Evolutionary conservation across 306 rosid species (phyloP).

Genomic region (Trifolium fragiferum): DNA sequence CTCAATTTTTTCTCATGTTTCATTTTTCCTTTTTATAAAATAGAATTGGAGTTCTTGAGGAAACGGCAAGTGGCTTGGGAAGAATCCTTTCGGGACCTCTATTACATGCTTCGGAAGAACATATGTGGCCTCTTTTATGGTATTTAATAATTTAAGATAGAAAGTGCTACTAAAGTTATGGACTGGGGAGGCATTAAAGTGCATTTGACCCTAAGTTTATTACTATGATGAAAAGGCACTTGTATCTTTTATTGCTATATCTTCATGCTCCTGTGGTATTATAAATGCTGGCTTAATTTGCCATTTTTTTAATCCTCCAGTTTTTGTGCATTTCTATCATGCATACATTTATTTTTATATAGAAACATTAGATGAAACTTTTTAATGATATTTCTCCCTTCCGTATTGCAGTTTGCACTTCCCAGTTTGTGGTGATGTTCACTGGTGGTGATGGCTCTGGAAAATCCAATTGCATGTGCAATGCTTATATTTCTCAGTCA

Average conservation of each 20-base stretch:
- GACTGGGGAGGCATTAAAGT: neutral
- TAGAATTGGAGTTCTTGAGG: slow-evolving; percentile 76
- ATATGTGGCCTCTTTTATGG: slow-evolving; percentile 89
- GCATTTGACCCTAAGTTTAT: slow-evolving; percentile 16
- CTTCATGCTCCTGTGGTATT: slow-evolving; percentile 19
- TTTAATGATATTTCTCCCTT: neutral
- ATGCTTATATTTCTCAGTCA: slow-evolving; percentile 82
- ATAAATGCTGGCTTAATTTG: slow-evolving; percentile 22
- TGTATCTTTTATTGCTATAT: slow-evolving; percentile 26
- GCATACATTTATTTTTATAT: slow-evolving; percentile 7
- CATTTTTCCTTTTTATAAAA: slow-evolving; percentile 45
- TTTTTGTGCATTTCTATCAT: slow-evolving; percentile 20
- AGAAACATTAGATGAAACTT: slow-evolving; percentile 27
- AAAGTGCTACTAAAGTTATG: neutral
- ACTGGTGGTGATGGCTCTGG: slow-evolving; percentile 60
- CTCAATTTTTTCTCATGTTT: slow-evolving; percentile 26
- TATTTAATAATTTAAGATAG: slow-evolving; percentile 36
- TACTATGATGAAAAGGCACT: neutral
- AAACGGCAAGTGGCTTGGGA: slow-evolving; percentile 83
- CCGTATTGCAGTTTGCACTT: slow-evolving; percentile 66
- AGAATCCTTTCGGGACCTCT: slow-evolving; percentile 87
- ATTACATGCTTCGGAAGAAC: slow-evolving; percentile 81
- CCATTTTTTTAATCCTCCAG: slow-evolving; percentile 11
- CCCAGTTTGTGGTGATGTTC: slow-evolving; percentile 92
- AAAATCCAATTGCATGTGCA: slow-evolving; percentile 59